Base-by-base conservation (phyloP, 1,284 basidiomycete species). In the Puccinia brachypodii region DNA sequence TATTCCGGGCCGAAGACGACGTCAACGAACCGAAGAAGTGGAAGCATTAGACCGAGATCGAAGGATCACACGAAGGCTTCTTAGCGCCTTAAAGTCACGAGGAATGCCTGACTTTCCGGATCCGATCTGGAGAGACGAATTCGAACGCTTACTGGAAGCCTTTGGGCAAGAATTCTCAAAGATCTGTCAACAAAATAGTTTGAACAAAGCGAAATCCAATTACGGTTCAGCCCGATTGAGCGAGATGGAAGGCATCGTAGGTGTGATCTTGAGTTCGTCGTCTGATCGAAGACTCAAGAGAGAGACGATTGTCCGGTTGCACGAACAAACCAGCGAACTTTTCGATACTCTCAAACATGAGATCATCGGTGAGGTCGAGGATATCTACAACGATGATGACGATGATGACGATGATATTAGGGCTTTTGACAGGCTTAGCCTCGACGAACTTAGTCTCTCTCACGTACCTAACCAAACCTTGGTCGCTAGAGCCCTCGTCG, bases 381-480 rank as follows among this genome's bases (percentile, higher is more conserved):
- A 75, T 68, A 68, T 66, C 42, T 66, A 77, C 42, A n/a, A 77
- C 42, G 58, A 77, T 50, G 76, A 66, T 36, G 42, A 68, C 42
- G 74, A 76, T 28, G 74, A 60, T 76, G 76, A 77, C n/a, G 76
- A 75, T 62, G 73, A 75, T 28, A 25, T 14, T 62, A 44, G 76
- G 42, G 33, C 50, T 11, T 40, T 75, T 33, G 73, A 75, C 25
- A 38, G 53, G 13, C 40, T 75, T 28, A 75, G 73, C 53, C 53
- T 75, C 38, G 38, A 42, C 53, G 53, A 62, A 42, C 73, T 75
- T 11, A 75, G 73, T 13, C 25, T 62, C 8, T 14, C 38, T 31
- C 53, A 42, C 38, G 36, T 42, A 25, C 73, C 73, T 4, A 75
- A 75, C 58, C 36, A 75, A 75, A 75, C 73, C 13, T 60, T 75